Evolutionary conservation across 805 yeast species (phyloP), one percentile per base, ranked within the genome.

Genomic region (Cyberlindnera galapagoensis): DNA sequence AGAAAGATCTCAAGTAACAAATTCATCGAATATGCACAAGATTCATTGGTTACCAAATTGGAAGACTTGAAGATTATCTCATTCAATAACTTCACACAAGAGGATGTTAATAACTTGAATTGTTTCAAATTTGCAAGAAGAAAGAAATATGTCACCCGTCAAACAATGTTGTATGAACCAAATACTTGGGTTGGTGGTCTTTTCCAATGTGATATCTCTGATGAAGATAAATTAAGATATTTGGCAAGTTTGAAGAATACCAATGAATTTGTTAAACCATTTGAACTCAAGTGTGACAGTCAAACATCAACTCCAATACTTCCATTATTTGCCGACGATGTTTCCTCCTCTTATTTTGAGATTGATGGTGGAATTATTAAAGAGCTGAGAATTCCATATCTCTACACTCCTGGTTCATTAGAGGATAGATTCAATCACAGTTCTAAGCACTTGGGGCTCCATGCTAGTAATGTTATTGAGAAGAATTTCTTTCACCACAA

Each of bases 71-170:
- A 31, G 1, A 34, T 39, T 1, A 15, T 40, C 1, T 14, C 38
- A 7, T 39, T 42, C 16, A 26, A 42, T 9, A 36, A 46, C 13
- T 21, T 42, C 11, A 39, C 42, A 14, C 20, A 20, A 1, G 28
- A 27, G 1, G 51, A 55, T 29, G 13, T 51, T 4, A 27, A 31
- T 3, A 44, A 47, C 24, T 42, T 61, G 35, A 60, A 54, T 9
- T 76, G 83, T 37, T 77, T 67, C 45, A 74, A 76, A 36, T 50
- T 78, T 35, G 82, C 73, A 53, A 63, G 87, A 43, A 60, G 77
- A 25, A 65, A 67, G 40, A 65, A 69, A 41, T 77, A 70, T 44
- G 71, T 73, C 0, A 51, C 49, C 9, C 57, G 74, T 30, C 53
- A 63, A 18, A 31, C 65, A 9, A 62, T 69, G 2, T 47, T 74